These are phyloP conservation scores for Aureobasidium musti DNA, from an alignment of 2,329 filamentous ascomycete species.

Conservation along the genomic window DNA sequence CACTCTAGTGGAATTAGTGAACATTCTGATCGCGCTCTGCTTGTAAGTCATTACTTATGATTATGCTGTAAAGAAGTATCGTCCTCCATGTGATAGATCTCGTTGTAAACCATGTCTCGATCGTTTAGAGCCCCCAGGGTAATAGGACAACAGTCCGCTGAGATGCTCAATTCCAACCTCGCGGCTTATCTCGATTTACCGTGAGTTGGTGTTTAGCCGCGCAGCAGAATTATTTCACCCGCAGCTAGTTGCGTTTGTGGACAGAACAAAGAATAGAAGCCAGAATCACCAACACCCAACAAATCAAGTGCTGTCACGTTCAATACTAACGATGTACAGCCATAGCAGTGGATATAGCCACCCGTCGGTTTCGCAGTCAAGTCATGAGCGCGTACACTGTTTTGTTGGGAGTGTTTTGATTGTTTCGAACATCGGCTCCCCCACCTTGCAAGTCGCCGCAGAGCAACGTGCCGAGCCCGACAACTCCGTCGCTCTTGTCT, in stretches of 20 bases:
- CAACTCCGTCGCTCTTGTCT: constrained; percentile 15
- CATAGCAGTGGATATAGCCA: neutral
- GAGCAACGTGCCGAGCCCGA: constrained; percentile 16
- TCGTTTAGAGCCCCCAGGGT: neutral
- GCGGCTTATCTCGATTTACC: constrained; percentile 9
- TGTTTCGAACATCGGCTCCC: constrained; percentile 19
- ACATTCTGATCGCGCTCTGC: neutral
- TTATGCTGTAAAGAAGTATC: neutral
- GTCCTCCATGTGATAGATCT: neutral
- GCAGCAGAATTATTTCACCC: constrained; percentile 8
- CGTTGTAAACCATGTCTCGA: neutral
- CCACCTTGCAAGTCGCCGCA: constrained; percentile 5
- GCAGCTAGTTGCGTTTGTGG: neutral
- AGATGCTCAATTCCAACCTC: neutral
- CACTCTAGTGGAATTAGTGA: neutral
- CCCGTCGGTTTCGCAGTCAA: neutral
- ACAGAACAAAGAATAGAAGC: neutral
- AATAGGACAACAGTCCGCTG: constrained; percentile 10
- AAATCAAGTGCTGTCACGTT: neutral
- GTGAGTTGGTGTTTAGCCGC: constrained; percentile 17
- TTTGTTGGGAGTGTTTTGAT: constrained; percentile 17
- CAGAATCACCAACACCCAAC: neutral
- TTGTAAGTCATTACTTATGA: neutral
- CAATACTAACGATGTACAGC: neutral
- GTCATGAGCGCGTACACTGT: constrained; percentile 10